These are phyloP conservation scores for Cinchona pubescens DNA, from an alignment of 257 asterid species.

Conservation along the genomic window DNA sequence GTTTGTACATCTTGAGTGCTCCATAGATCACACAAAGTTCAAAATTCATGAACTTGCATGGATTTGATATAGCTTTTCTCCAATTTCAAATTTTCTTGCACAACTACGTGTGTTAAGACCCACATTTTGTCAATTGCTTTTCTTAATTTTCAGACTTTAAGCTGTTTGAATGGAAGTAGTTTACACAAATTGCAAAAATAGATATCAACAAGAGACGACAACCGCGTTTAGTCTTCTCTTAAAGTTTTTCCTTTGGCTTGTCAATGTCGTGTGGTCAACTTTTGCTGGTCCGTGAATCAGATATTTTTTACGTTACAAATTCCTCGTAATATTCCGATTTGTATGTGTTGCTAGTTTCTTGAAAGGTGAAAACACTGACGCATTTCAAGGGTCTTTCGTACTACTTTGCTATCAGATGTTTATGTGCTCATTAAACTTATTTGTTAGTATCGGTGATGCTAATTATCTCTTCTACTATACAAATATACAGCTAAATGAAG, in stretches of 20 bases:
- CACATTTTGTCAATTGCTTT: background rate
- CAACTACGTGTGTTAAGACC: background rate
- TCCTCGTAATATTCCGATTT: background rate
- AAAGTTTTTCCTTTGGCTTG: background rate
- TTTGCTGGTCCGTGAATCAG: background rate
- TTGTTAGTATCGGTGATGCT: background rate
- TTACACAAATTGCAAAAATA: background rate
- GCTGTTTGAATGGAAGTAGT: background rate
- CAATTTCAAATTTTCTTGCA: background rate
- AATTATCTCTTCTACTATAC: background rate
- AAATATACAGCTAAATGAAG: slow-evolving; percentile 54
- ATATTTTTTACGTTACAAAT: background rate
- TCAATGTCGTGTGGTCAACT: background rate
- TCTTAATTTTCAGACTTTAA: background rate
- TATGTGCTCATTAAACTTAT: background rate
- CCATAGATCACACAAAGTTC: background rate
- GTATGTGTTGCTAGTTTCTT: background rate
- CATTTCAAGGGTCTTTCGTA: background rate
- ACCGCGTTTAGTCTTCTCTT: background rate
- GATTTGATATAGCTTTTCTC: background rate
- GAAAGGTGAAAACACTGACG: background rate
- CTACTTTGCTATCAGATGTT: background rate
- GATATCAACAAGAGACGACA: background rate
- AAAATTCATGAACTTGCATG: background rate
- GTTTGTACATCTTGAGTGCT: no score